Evolutionary conservation across 768 basidiomycete genomes (phyloP), one percentile per base, ranked within the genome.

Genomic region (Leccinellum rugosiceps): DNA sequence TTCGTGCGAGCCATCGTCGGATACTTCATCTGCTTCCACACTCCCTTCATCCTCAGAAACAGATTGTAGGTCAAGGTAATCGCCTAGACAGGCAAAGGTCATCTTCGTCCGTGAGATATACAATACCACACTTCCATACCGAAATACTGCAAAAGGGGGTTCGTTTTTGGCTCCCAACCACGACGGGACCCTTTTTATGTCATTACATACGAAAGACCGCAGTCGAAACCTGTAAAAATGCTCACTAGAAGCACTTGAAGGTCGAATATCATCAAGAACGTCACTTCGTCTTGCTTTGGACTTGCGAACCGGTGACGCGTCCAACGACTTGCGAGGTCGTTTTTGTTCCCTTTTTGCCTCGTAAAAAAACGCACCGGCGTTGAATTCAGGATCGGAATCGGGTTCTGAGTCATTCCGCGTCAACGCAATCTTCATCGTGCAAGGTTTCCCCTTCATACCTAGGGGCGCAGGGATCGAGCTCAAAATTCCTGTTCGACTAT

Each of bases 91-190:
- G 21, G 56, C 15, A 7, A 15, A 51, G 17, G 21, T 59, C 32
- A 58, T 34, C n/a, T 7, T 30, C 25, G 13, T 32, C 5, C 0
- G 19, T 38, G 17, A 51, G 17, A 19, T 34, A 21, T 6, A 1
- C 2, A 6, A 25, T 4, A 38, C 4, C 15, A 15, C 9, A 26
- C 38, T 14, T 34, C 35, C 76, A 30, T 57, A 80, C 83, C 77
- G 53, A 85, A 84, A 58, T 76, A 85, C 53, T 77, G 68, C 41
- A 76, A 65, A 3, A 85, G 68, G 1, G 81, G 80, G 61, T 83
- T 83, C 19, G 43, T 48, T 53, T 59, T 59, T 11, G 55, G 50
- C 13, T 25, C 63, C 43, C 21, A 21, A 6, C 23, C 23, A 23
- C 34, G 57, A 23, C 53, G 55, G 9, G 46, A 38, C 30, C 25